Base-by-base conservation (phyloP, 2,329 filamentous ascomycete genomes). In the Penicillium sp. region DNA sequence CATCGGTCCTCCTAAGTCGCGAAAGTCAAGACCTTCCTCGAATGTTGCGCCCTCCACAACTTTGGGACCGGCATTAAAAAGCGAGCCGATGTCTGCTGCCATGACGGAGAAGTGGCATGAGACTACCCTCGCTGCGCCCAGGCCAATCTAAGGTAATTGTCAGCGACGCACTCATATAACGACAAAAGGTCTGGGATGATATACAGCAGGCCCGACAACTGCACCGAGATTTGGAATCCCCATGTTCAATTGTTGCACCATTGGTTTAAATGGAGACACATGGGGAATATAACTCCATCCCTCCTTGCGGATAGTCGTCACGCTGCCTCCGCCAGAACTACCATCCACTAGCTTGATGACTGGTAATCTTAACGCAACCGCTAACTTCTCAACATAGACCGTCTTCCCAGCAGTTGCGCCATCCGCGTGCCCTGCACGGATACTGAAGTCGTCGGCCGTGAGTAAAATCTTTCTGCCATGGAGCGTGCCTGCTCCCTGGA, bases 331-430 rank as follows among this genome's bases (percentile, higher is more conserved):
- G 1, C 86, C 86, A 0, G 83, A 86, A 22, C 81, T 85, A 0
- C 86, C 86, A 71, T 89, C 86, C 1, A 87, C 85, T 5, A 89
- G 77, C 66, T 88, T 89, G 5, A 89, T 71, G 43, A 88, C 85
- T 0, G 86, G 86, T 4, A 88, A 53, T 41, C 82, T 81, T 57
- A 87, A 65, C 6, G 81, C 77, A 40, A 88, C 72, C 0, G 84
- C 83, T 31, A 88, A 70, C 66, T 87, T 87, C 72, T 88, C 86
- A 68, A 86, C 79, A 65, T 87, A 87, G 19, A 85, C 71, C 0
- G 85, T 87, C 72, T 86, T 87, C 47, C 80, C 83, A 68, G 72
- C 77, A 35, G 84, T 76, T 13, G 84, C 78, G 0, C 86, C 86
- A 72, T 88, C 86, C 0, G 86, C 85, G 75, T 89, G 86, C 1